phyloP scores from a whole-genome alignment of 2,329 filamentous ascomycete genomes.

The Achaetomium macrosporum region DNA sequence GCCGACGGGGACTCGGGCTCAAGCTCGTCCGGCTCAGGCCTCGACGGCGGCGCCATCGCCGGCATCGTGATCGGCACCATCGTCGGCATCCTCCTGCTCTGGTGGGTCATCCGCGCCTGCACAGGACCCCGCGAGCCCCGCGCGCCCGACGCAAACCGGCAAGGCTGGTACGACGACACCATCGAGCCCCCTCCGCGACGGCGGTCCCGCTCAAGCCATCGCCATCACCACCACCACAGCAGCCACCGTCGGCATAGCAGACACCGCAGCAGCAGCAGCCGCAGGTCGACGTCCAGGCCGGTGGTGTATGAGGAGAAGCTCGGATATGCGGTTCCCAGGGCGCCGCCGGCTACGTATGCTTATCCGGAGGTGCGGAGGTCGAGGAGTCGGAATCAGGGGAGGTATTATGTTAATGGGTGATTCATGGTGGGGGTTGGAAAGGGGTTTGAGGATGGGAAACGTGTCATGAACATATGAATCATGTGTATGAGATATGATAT shows the following conservation, averaged over 20 bases:
- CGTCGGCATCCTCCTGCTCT: constrained; percentile 20
- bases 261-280: constrained; percentile 10
- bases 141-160: constrained; percentile 11
- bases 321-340: neutral
- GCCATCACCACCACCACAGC: constrained; percentile 14
- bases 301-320: constrained; percentile 18
- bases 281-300: constrained; percentile 14
- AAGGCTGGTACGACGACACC: constrained; percentile 23
- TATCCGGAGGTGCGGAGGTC: constrained; percentile 14
- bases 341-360: constrained; percentile 17
- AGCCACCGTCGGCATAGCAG: constrained; percentile 5
- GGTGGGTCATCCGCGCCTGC: constrained; percentile 18
- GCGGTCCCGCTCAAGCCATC: constrained; percentile 9
- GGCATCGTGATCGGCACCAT: constrained; percentile 25
- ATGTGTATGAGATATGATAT: neutral
- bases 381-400: constrained; percentile 13
- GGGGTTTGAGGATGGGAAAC: neutral
- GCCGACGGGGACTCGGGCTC: neutral
- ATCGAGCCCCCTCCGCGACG: neutral
- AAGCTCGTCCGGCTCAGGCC: neutral
- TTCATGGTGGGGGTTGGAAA: neutral
- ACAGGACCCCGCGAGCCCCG: neutral
- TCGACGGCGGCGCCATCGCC: constrained; percentile 20
- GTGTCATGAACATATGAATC: neutral
- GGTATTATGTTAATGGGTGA: constrained; percentile 13